Base-by-base conservation (phyloP, 129 eudicot genomes). In the Kitagawia praeruptora region DNA sequence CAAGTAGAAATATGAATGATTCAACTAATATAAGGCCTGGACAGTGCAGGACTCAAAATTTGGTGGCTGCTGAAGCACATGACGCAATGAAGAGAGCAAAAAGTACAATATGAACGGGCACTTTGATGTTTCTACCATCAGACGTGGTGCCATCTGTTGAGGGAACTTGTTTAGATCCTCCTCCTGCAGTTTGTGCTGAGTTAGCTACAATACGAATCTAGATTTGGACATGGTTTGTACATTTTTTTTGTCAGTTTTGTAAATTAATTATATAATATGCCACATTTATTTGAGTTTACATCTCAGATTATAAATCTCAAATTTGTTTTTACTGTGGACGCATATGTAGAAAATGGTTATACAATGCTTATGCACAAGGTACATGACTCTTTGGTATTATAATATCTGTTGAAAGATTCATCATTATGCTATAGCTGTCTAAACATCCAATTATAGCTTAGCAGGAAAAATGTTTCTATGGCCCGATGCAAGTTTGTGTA, bases 101-200 rank as follows among this genome's bases (percentile, higher is more conserved):
- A 80, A 82, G 70, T 45, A 83, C 54, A 74, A 87, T 74, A 78
- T 78, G 85, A 70, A 80, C 38, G 34, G 96, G 76, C 44, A 75
- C 82, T 66, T 75, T 84, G 75, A 79, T 81, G 74, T 49, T 85
- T 83, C 69, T 83, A 76, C 90, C 92, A 74, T 51, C 75, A 0
- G 90, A 87, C 47, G 88, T 38, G 67, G 53, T 76, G 67, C 77
- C 83, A 39, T 86, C 83, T 18, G 91, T 81, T 8, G 95, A 82
- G 12, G 96, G 96, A 11, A 88, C 86, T 69, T 69, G 91, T 69
- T 88, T 88, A 21, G 96, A 86, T 49, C 86, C 88, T 6, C 84
- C 46, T 82, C 91, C 96, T 77, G 82, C 84, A 85, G 40, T 46
- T 34, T 75, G 80, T 5, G 4, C 71, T 39, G 27, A 23, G 45